Evolutionary conservation across 2,329 filamentous ascomycete species (phyloP), one percentile per base, ranked within the genome.

Genomic region (Neonectria faginata): DNA sequence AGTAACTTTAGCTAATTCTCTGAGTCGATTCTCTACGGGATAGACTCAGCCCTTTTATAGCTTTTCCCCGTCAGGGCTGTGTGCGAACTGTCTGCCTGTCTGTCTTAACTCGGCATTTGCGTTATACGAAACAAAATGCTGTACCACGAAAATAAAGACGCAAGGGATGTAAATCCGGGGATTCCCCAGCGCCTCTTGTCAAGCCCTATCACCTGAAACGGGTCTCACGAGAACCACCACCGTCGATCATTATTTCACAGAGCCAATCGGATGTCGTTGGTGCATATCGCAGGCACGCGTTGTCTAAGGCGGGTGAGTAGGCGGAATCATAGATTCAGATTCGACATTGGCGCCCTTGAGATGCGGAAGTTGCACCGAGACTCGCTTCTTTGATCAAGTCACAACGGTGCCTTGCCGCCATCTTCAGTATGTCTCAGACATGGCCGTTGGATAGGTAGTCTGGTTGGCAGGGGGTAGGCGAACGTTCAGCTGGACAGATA

Each of bases 381-480:
- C 27, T 47, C 42, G 54, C 18, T 11, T 18, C 12, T 10, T 25
- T 14, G 12, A 22, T 39, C 16, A 11, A 36, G 54, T 25, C 42
- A 8, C 42, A 22, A 39, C 14, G 5, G 5, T 16, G 42, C 18
- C n/a, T 27, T n/a, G 3, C n/a, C 39, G 39, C 22, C n/a, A 42
- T 16, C 7, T 42, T 42, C 18, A 14, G 2, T 2, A 33, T 56
- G 53, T 56, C 41, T 56, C 27, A 36, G 27, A 14, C 22, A 29
- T 25, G 16, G 20, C 10, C 14, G 11, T 25, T 11, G 20, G 9
- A 16, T 22, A n/a, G 3, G 6, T 16, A 10, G 2, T 45, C 25
- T 31, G 20, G 33, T 56, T 45, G 25, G 39, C 42, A 41, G 20
- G 8, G n/a, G 18, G 12, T 33, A 56, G 39, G 22, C 53, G 53